phyloP scores from a whole-genome alignment of 139 green algal genomes.

The Mychonastes homosphaera region DNA sequence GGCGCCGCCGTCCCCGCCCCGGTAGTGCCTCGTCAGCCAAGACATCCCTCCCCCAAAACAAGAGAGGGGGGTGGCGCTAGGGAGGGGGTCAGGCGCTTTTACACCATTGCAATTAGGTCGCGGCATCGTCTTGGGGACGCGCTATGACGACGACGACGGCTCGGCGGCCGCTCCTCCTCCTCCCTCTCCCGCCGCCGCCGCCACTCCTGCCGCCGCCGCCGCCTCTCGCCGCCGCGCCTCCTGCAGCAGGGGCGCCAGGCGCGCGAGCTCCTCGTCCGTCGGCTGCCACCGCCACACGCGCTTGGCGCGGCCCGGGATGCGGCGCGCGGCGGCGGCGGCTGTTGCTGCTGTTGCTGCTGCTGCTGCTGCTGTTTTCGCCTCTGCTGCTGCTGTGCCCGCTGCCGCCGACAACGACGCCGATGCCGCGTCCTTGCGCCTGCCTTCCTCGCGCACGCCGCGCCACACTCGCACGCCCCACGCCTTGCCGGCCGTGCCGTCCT shows the following conservation, averaged over 20 bases:
- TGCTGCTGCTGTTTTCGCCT: not conserved
- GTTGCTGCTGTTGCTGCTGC: not conserved
- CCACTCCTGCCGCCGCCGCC: not conserved
- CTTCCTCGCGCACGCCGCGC: not conserved
- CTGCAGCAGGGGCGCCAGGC: not conserved
- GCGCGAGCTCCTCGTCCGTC: not conserved
- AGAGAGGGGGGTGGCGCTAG: too few relatives aligned
- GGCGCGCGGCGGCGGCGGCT: not conserved
- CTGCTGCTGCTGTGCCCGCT: not conserved
- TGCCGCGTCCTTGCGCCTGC: not conserved
- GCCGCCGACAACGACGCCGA: not conserved
- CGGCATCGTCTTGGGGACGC: too few relatives aligned
- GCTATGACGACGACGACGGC: too few relatives aligned
- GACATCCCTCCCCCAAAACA: too few relatives aligned
- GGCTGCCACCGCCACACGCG: conserved; percentile 14
- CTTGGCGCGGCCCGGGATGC: conserved; percentile 11
- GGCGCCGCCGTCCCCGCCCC: too few relatives aligned
- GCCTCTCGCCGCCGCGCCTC: not conserved
- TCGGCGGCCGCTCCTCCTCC: not conserved
- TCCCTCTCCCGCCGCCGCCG: not conserved
- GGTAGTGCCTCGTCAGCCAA: too few relatives aligned
- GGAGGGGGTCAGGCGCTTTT: too few relatives aligned
- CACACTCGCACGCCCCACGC: conserved; percentile 1
- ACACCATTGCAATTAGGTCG: too few relatives aligned
- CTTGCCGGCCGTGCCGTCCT: conserved; percentile 2